A percentile compares a stretch with the other conserved stretches of the same genome.
phyloP scores from a whole-genome alignment of 768 basidiomycete species.

The Russula vinacea region DNA sequence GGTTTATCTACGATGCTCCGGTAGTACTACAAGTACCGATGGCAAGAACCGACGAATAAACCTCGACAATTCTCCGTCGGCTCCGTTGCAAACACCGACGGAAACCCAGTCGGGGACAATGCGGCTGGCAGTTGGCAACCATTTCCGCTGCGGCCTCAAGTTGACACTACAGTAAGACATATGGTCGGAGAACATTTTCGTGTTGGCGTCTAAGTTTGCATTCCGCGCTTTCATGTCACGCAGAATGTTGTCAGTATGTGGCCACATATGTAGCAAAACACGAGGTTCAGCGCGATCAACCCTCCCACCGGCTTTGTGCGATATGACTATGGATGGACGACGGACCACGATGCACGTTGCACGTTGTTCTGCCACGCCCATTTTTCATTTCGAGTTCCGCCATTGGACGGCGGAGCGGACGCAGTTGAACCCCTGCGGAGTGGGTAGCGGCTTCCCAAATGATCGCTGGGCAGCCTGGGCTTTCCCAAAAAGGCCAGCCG shows the following conservation, averaged over 20 bases:
- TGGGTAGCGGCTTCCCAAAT: background rate
- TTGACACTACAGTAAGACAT: background rate
- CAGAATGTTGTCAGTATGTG: background rate
- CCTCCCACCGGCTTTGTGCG: background rate
- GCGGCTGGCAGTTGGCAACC: conserved; percentile 17
- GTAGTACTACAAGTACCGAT: conserved; percentile 8
- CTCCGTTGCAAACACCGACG: background rate
- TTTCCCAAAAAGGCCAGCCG: background rate
- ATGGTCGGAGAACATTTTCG: background rate
- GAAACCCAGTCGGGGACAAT: conserved; percentile 8
- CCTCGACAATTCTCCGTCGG: conserved; percentile 28
- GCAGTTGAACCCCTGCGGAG: background rate
- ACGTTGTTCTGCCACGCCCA: background rate
- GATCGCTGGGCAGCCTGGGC: conserved; percentile 9
- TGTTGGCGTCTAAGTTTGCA: background rate
- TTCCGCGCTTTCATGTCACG: background rate
- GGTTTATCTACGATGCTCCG: conserved; percentile 11
- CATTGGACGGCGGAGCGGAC: conserved; percentile 3
- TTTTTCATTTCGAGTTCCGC: background rate
- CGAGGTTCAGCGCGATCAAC: background rate
- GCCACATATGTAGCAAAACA: background rate
- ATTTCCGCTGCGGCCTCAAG: conserved; percentile 8
- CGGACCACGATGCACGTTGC: conserved; percentile 3
- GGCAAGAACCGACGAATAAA: conserved; percentile 23
- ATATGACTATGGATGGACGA: background rate